Evolutionary conservation across 257 asterid genomes (phyloP).

Genomic region (Linderniella brevidens): DNA sequence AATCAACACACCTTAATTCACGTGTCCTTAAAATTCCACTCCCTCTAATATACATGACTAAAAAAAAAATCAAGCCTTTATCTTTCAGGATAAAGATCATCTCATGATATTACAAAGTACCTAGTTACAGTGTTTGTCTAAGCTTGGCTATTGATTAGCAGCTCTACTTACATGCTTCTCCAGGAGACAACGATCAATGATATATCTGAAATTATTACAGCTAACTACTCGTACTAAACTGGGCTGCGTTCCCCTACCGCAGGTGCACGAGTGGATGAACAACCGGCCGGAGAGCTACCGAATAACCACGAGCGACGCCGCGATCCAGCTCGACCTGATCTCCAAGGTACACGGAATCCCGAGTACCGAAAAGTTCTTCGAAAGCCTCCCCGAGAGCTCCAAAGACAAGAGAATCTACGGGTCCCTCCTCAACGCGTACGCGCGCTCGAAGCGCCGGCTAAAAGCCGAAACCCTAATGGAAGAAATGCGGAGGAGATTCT

Average conservation of each 20-base stretch:
- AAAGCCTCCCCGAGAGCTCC: conserved; percentile 39
- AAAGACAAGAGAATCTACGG: conserved; percentile 77
- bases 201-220: neutral
- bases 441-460: conserved; percentile 41
- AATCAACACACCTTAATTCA: too few species aligned
- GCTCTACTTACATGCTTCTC: too few species aligned
- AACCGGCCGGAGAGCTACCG: conserved; percentile 52
- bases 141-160: too few species aligned
- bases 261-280: conserved; percentile 39
- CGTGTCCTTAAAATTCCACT: too few species aligned
- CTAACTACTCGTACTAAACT: neutral
- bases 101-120: too few species aligned
- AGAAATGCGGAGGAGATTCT: conserved; percentile 40
- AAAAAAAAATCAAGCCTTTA: too few species aligned
- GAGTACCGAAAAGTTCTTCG: conserved; percentile 65
- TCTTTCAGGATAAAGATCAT: too few species aligned
- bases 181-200: neutral
- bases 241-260: neutral
- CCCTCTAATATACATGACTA: too few species aligned
- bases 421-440: conserved; percentile 69
- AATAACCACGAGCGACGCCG: conserved; percentile 63
- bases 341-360: conserved; percentile 69
- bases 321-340: conserved; percentile 78
- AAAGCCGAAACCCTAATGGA: conserved; percentile 69
- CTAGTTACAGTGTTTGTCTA: too few species aligned